Percentiles rank a stretch among this genome's conserved stretches.
Evolutionary conservation across 1,284 basidiomycete genomes (phyloP).

Genomic region (Microbotryum lychnidis-dioicae): DNA sequence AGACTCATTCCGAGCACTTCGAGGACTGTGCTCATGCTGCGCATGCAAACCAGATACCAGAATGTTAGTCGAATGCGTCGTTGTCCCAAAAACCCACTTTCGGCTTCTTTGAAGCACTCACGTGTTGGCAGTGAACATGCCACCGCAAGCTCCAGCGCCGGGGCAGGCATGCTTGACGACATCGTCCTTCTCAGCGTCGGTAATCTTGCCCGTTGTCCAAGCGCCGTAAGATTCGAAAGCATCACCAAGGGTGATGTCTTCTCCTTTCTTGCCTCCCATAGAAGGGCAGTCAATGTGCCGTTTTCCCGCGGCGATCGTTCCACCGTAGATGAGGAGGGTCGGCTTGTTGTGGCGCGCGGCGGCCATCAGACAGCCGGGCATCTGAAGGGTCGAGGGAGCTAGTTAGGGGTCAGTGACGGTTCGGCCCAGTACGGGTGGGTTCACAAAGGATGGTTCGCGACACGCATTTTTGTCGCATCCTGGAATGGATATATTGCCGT

Average conservation of each 20-base stretch:
- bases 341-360: constrained; percentile 35
- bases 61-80: too few relatives aligned
- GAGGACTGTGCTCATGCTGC: constrained; percentile 44
- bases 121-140: constrained; percentile 50
- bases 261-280: constrained; percentile 4
- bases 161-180: constrained; percentile 12
- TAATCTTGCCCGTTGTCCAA: constrained; percentile 6
- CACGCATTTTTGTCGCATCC: neutral
- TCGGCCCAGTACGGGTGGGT: constrained; percentile 51
- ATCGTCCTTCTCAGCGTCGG: neutral
- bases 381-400: too few relatives aligned
- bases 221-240: constrained; percentile 9
- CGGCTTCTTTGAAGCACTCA: too few relatives aligned
- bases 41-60: too few relatives aligned
- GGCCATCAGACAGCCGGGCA: constrained; percentile 41
- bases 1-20: constrained; percentile 84
- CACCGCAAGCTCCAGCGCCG: constrained; percentile 8
- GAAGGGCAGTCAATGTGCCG: constrained; percentile 8
- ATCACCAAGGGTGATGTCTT: constrained; percentile 9
- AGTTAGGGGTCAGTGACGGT: too few relatives aligned
- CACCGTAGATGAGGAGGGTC: constrained; percentile 48
- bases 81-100: too few relatives aligned
- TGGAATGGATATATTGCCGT: constrained; percentile 6
- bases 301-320: constrained; percentile 10
- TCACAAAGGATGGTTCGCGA: neutral